A percentile compares a stretch with the other conserved stretches of the same genome.
Conservation (phyloP, 192 early-diverging fungal species). For the Spizellomyces punctatus region DNA sequence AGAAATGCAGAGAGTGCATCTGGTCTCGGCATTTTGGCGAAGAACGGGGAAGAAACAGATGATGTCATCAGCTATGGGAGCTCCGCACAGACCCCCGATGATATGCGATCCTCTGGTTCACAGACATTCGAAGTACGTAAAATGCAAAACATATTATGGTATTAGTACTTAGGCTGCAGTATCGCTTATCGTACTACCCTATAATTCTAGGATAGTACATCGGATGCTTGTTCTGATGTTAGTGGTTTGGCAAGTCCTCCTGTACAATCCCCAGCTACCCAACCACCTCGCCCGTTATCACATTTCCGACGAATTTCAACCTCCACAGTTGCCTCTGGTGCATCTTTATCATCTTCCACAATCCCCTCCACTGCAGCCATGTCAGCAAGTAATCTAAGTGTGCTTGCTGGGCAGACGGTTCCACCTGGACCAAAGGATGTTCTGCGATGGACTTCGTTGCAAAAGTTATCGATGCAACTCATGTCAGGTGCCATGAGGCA, state of each 20-base stretch:
- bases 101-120: neutral
- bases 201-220: too few species aligned
- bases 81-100: conserved; percentile 3
- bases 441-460: conserved; percentile 43
- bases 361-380: conserved; percentile 8
- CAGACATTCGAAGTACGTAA: too few species aligned
- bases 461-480: conserved; percentile 26
- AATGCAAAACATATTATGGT: too few species aligned
- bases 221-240: neutral
- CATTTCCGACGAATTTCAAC: conserved; percentile 24
- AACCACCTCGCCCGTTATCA: conserved; percentile 11
- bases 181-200: too few species aligned
- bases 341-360: conserved; percentile 15
- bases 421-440: conserved; percentile 42
- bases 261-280: neutral
- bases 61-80: conserved; percentile 27
- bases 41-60: neutral
- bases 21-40: neutral
- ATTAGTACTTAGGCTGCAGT: too few species aligned
- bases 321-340: conserved; percentile 23
- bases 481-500: conserved; percentile 30
- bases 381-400: neutral
- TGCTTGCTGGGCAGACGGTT: neutral
- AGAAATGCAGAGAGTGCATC: conserved; percentile 10
- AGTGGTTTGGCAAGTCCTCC: neutral